Conservation (phyloP, 2,329 filamentous ascomycete species). For the Colletotrichum sp. region DNA sequence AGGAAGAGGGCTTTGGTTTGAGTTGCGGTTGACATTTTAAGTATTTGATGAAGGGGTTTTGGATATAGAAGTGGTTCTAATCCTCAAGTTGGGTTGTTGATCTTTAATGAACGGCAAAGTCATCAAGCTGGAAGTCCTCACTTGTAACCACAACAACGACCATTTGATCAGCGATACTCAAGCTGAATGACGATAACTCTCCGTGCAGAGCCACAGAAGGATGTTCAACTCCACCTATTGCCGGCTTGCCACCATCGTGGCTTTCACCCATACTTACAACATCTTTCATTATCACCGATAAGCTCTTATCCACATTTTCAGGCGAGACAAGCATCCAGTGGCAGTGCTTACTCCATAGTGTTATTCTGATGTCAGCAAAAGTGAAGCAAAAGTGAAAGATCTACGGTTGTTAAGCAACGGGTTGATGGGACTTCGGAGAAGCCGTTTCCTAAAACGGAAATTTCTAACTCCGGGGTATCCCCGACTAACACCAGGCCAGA, state of each 20-base stretch:
- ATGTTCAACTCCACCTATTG: neutral
- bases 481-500: neutral
- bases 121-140: neutral
- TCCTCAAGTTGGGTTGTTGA: neutral
- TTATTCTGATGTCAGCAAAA: neutral
- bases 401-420: neutral
- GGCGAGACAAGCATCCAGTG: neutral
- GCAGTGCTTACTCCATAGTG: neutral
- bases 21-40: neutral
- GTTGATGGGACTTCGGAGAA: neutral
- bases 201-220: neutral
- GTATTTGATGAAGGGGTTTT: neutral
- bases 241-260: neutral
- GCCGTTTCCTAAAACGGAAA: neutral
- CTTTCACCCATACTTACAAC: neutral
- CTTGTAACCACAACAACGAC: neutral
- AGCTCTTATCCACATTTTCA: neutral
- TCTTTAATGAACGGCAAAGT: neutral
- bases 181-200: neutral
- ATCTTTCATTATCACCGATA: neutral
- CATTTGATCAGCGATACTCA: neutral
- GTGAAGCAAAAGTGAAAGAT: neutral
- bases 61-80: neutral
- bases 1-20: neutral
- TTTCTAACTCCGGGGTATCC: neutral